These are phyloP conservation scores for Metarhizium humberi DNA, from an alignment of 2,329 filamentous ascomycete genomes.

Conservation along the genomic window DNA sequence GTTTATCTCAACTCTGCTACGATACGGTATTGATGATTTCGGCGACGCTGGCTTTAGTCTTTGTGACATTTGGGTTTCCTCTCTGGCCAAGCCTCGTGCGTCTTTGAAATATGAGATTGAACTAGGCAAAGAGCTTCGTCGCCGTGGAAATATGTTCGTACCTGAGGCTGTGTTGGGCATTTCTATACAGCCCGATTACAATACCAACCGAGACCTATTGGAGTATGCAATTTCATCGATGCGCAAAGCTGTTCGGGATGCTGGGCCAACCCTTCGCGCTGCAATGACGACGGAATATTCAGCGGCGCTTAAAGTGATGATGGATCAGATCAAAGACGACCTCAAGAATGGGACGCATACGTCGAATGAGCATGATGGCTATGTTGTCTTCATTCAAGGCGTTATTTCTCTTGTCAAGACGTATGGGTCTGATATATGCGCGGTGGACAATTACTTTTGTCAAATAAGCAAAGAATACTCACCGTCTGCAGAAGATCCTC, in stretches of 20 bases:
- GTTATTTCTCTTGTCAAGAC: constrained; percentile 46
- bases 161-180: constrained; percentile 27
- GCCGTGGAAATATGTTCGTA: constrained; percentile 33
- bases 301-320: constrained; percentile 33
- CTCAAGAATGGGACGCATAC: constrained; percentile 28
- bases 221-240: constrained; percentile 38
- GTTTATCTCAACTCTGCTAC: constrained; percentile 42
- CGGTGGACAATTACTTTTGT: constrained; percentile 46
- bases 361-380: constrained; percentile 32
- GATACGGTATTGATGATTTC: constrained; percentile 36
- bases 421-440: constrained; percentile 43
- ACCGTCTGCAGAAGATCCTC: constrained; percentile 44
- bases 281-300: constrained; percentile 30
- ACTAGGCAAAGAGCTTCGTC: constrained; percentile 36
- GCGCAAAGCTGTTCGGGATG: constrained; percentile 36
- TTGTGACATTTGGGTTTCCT: constrained; percentile 42
- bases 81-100: constrained; percentile 39
- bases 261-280: constrained; percentile 24
- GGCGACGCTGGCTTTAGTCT: constrained; percentile 34
- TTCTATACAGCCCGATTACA: constrained; percentile 34
- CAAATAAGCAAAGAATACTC: constrained; percentile 47
- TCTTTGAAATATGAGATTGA: constrained; percentile 39
- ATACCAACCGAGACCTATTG: constrained; percentile 39
- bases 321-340: constrained; percentile 46
- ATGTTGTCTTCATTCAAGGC: constrained; percentile 41